Evolutionary conservation across 2,329 filamentous ascomycete genomes (phyloP), one percentile per base, ranked within the genome.

Genomic region (Aspergillus arachidicola): DNA sequence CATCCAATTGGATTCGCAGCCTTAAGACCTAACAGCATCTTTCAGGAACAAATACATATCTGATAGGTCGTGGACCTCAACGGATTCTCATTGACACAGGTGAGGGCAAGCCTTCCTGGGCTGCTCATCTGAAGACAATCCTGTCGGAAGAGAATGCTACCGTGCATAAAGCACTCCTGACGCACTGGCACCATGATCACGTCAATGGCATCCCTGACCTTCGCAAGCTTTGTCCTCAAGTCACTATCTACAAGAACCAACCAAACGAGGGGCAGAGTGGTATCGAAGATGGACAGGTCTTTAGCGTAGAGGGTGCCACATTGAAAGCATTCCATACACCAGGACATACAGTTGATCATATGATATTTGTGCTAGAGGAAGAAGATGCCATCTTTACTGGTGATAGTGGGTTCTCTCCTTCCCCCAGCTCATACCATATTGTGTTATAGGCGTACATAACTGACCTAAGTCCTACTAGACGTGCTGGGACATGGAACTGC

Each of bases 101-200:
- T 56, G 90, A 97, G 77, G 95, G 94, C 54, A 86, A 83, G 62
- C 86, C 89, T 2, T 83, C 86, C 38, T 99, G 94, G 94, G 83
- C 87, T 48, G 77, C 83, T 0, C 85, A 86, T 0, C 79, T 99
- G 41, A 85, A 86, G 66, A 79, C 82, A 4, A 86, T 89, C 0
- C 83, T 98, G 3, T 76, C 82, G 7, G 79, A 87, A 28, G 91
- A 96, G 75, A 84, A 88, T 28, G 90, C 90, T 23, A 85, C 82
- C 0, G 82, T 98, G 28, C 82, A 87, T n/a, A 81, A 84, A 21
- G 88, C 89, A 0, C 82, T 99, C 26, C 83, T 99, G 56, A 96
- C 94, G 0, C 95, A 99, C 77, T 96, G 94, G 93, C 95, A 99
- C 74, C 86, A 82, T 48, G 95, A 99, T 73, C 95, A 99, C 74